These are phyloP conservation scores for Lepraria neglecta DNA, from an alignment of 495 filamentous ascomycete species.

Conservation along the genomic window DNA sequence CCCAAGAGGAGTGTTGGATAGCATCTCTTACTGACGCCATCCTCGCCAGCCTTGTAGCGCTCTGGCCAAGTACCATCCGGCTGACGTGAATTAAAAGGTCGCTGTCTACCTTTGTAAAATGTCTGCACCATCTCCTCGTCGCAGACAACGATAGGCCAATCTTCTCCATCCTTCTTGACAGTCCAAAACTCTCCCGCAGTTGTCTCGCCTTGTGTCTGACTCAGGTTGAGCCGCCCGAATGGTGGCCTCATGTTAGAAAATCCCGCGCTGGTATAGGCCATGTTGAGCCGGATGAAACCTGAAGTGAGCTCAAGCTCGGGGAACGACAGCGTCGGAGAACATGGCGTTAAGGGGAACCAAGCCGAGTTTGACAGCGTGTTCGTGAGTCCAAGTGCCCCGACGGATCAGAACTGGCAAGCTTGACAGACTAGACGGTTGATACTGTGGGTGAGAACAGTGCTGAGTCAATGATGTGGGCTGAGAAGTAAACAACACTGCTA, in stretches of 20 bases:
- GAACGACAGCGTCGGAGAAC: too few relatives aligned
- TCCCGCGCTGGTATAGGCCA: neutral
- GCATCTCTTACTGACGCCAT: neutral
- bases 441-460: too few relatives aligned
- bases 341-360: too few relatives aligned
- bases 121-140: slow-evolving; percentile 22
- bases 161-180: slow-evolving; percentile 11
- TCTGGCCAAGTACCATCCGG: slow-evolving; percentile 19
- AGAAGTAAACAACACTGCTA: too few relatives aligned
- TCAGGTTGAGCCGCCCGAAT: neutral
- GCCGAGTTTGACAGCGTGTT: too few relatives aligned
- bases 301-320: too few relatives aligned
- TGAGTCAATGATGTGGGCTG: too few relatives aligned
- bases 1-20: slow-evolving; percentile 19
- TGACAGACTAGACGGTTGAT: too few relatives aligned
- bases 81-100: slow-evolving; percentile 14
- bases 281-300: too few relatives aligned
- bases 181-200: slow-evolving; percentile 16
- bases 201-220: neutral
- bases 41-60: slow-evolving; percentile 1
- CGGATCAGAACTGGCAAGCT: too few relatives aligned
- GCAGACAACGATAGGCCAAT: slow-evolving; percentile 25
- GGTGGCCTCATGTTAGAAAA: neutral
- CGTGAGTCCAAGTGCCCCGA: too few relatives aligned
- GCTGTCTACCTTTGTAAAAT: slow-evolving; percentile 2